These are phyloP conservation scores for Penicillium sp. DNA, from an alignment of 2,329 filamentous ascomycete species.

Conservation along the genomic window DNA sequence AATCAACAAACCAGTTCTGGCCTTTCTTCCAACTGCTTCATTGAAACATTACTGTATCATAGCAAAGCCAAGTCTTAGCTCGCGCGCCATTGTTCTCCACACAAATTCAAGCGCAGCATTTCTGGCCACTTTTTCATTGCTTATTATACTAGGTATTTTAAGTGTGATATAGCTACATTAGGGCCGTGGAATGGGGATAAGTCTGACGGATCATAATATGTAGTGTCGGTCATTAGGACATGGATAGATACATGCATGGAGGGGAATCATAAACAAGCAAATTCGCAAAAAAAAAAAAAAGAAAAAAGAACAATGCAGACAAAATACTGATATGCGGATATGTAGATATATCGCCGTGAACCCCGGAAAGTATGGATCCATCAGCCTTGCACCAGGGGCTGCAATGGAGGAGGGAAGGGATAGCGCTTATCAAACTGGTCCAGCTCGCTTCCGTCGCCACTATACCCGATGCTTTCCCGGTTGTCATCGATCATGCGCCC, in stretches of 20 bases:
- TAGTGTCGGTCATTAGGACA: constrained; percentile 9
- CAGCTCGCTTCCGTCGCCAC: constrained; percentile 29
- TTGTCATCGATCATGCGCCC: constrained; percentile 62
- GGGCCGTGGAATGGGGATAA: not conserved
- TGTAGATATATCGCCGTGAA: not conserved
- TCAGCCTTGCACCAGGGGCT: constrained; percentile 4
- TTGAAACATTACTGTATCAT: no score
- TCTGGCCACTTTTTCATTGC: no score
- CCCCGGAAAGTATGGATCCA: not conserved
- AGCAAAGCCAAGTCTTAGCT: no score
- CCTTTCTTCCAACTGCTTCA: no score
- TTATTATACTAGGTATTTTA: no score
- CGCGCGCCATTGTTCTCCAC: no score
- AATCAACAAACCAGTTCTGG: no score
- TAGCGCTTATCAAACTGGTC: constrained; percentile 13
- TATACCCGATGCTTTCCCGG: constrained; percentile 56
- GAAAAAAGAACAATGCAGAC: not conserved
- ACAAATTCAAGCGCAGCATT: no score
- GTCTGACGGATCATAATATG: not conserved
- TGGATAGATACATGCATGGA: constrained; percentile 6
- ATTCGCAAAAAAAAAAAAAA: not conserved
- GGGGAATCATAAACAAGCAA: constrained; percentile 4
- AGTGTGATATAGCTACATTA: no score
- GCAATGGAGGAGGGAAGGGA: constrained; percentile 11
- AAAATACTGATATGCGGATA: not conserved